Evolutionary conservation across 495 filamentous ascomycete genomes (phyloP).

Genomic region (Hypoxylon fragiforme): DNA sequence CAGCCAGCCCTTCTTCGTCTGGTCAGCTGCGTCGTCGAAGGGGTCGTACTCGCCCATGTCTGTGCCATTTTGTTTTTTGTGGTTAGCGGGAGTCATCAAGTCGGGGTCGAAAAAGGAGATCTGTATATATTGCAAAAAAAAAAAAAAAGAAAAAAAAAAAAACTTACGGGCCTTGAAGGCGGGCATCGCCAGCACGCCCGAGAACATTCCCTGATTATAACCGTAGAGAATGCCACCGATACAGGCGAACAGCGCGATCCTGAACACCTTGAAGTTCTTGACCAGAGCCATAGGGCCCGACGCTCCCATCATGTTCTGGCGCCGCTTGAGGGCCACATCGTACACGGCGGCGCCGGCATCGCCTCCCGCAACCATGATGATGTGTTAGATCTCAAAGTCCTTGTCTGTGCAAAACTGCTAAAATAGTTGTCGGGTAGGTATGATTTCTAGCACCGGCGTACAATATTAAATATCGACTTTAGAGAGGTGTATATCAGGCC

Average conservation of each 20-base stretch:
- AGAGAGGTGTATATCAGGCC: too few species aligned
- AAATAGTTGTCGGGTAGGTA: too few species aligned
- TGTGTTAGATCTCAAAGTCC: too few species aligned
- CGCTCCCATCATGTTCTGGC: slow-evolving; percentile 64
- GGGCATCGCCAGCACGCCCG: slow-evolving; percentile 67
- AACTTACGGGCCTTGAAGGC: slow-evolving; percentile 53
- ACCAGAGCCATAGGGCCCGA: slow-evolving; percentile 66
- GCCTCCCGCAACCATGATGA: slow-evolving; percentile 43
- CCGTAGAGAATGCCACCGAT: slow-evolving; percentile 69
- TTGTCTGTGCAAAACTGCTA: too few species aligned
- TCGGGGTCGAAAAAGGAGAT: too few species aligned
- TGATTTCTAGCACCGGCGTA: too few species aligned
- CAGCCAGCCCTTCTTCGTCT: slow-evolving; percentile 74
- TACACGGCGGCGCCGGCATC: slow-evolving; percentile 50
- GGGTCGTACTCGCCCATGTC: slow-evolving; percentile 67
- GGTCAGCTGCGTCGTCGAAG: slow-evolving; percentile 50
- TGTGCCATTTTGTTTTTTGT: too few species aligned
- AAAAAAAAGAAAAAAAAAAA: neutral
- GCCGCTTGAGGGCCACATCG: slow-evolving; percentile 66
- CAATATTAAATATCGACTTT: too few species aligned
- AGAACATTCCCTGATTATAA: slow-evolving; percentile 84
- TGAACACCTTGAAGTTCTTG: slow-evolving; percentile 71
- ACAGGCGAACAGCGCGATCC: slow-evolving; percentile 75
- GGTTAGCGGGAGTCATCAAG: too few species aligned
- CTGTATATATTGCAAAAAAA: too few species aligned